Evolutionary conservation across 495 filamentous ascomycete species (phyloP).

Genomic region (Sordaria brevicollis): DNA sequence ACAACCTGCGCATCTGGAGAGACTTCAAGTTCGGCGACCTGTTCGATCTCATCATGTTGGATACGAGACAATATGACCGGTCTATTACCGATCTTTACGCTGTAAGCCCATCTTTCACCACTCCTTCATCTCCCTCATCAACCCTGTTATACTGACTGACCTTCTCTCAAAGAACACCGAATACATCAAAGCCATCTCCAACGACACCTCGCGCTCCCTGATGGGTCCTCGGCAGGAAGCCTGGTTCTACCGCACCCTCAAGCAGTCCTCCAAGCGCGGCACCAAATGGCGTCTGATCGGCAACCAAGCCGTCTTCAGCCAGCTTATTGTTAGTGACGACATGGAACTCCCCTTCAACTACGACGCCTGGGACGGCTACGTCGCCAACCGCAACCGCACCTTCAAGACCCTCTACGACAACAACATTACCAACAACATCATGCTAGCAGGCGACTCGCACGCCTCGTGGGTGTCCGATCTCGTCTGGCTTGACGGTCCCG

Average conservation of each 20-base stretch:
- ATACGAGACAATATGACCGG: conserved; percentile 58
- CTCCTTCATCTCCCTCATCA: not conserved
- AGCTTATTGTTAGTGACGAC: conserved; percentile 38
- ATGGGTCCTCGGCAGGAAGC: conserved; percentile 58
- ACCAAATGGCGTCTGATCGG: conserved; percentile 57
- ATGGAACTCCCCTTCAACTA: conserved; percentile 39
- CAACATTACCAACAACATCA: conserved; percentile 55
- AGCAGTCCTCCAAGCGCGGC: conserved; percentile 39
- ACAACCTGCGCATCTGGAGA: conserved; percentile 61
- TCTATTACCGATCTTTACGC: conserved; percentile 35
- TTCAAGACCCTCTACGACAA: conserved; percentile 47
- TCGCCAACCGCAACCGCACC: conserved; percentile 53
- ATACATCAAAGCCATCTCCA: conserved; percentile 45
- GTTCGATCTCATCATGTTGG: conserved; percentile 58
- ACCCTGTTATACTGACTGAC: not conserved
- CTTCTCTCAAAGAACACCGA: conserved; percentile 37
- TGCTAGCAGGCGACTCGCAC: conserved; percentile 56
- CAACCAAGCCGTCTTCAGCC: conserved; percentile 54
- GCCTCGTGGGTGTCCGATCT: conserved; percentile 55
- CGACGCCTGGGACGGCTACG: conserved; percentile 58
- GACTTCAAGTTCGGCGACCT: conserved; percentile 53
- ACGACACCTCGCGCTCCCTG: conserved; percentile 47
- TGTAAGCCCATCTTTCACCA: conserved; percentile 2
- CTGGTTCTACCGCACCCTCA: conserved; percentile 56
- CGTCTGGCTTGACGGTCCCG: conserved; percentile 37